These are phyloP conservation scores for Adansonia rubrostipa DNA, from an alignment of 441 rosid genomes.

Conservation along the genomic window DNA sequence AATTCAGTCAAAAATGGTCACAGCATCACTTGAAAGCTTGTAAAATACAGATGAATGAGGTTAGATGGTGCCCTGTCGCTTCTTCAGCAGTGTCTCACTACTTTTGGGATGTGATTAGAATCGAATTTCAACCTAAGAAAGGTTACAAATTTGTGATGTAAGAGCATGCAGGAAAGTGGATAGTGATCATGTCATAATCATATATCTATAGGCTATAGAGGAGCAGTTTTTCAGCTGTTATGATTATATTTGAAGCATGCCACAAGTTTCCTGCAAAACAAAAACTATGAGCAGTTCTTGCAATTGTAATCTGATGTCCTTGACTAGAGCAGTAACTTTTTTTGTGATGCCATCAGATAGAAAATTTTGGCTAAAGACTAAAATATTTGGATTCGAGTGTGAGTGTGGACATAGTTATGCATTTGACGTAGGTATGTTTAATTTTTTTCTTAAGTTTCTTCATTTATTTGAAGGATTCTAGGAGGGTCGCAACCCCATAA, in stretches of 20 bases:
- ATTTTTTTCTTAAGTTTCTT: too few relatives aligned
- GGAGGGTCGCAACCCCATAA: too few relatives aligned
- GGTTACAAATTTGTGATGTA: neutral
- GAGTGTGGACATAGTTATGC: too few relatives aligned
- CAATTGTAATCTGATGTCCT: neutral
- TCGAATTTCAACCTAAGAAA: conserved; percentile 13
- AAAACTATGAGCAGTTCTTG: neutral
- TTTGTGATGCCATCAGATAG: neutral
- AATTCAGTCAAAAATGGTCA: neutral
- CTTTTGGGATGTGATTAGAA: conserved; percentile 17
- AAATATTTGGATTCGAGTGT: too few relatives aligned
- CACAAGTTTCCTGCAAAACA: neutral
- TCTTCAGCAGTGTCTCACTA: neutral
- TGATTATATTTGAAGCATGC: conserved; percentile 15
- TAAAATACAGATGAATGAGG: conserved; percentile 5
- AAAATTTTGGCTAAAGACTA: neutral
- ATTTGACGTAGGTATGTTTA: too few relatives aligned
- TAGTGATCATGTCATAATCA: conserved; percentile 17
- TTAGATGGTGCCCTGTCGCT: conserved; percentile 14
- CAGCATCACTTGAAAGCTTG: neutral
- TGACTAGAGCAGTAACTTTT: neutral
- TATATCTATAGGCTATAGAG: neutral
- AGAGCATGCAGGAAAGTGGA: neutral
- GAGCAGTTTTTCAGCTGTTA: neutral
- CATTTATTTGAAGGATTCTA: too few relatives aligned